phyloP scores from a whole-genome alignment of 1,139 yeast genomes.

The Magnusiomyces suaveolens region DNA sequence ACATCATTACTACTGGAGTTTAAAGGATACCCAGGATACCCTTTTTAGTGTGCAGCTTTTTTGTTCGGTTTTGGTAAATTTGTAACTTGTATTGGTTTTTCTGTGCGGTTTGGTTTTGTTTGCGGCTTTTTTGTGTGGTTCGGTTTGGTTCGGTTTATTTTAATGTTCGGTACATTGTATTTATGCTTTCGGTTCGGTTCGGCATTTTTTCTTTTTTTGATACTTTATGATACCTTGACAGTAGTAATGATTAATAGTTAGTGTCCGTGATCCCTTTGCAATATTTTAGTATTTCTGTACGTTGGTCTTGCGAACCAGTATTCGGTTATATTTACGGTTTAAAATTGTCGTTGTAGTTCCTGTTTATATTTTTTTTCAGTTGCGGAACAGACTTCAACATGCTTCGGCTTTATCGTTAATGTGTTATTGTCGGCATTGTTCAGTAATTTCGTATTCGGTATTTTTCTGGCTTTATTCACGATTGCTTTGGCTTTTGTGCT shows the following conservation, averaged over 20 bases:
- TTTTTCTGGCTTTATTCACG: neutral
- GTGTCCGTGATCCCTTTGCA: too few relatives aligned
- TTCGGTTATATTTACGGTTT: too few relatives aligned
- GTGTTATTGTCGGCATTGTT: neutral
- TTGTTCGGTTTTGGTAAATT: too few relatives aligned
- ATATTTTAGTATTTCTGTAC: too few relatives aligned
- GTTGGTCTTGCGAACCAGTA: too few relatives aligned
- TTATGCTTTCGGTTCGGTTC: neutral
- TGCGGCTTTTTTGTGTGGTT: neutral
- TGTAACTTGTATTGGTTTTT: too few relatives aligned
- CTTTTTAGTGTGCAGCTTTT: too few relatives aligned
- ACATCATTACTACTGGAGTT: neutral
- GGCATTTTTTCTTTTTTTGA: neutral
- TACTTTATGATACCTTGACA: neutral
- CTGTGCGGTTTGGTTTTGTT: neutral
- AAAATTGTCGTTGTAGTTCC: too few relatives aligned
- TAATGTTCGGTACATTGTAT: neutral
- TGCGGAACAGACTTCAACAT: too few relatives aligned
- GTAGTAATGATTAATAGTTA: neutral
- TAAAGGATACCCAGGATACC: neutral
- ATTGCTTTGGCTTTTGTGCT: neutral
- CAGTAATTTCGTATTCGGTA: neutral
- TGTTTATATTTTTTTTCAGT: too few relatives aligned
- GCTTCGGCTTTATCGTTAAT: neutral
- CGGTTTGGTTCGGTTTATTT: neutral